Percentiles rank a stretch among this genome's conserved stretches.
phyloP scores from a whole-genome alignment of 306 rosid genomes.

The Delonix regia region DNA sequence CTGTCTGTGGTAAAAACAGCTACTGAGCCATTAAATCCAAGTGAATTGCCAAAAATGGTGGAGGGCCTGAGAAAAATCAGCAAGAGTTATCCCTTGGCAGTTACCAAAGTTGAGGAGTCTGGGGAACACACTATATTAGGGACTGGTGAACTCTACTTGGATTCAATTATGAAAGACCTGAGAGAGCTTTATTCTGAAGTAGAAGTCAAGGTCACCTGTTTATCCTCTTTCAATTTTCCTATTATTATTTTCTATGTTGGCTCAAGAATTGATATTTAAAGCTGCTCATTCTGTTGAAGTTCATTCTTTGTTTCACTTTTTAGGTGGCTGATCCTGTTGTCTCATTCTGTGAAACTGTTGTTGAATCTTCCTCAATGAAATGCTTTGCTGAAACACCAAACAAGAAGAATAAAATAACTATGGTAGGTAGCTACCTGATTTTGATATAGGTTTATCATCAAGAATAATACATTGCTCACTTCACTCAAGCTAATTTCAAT shows the following conservation, averaged over 20 bases:
- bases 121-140: conserved; percentile 98
- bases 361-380: conserved; percentile 98
- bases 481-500: conserved; percentile 14
- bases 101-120: conserved; percentile 97
- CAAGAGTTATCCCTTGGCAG: conserved; percentile 97
- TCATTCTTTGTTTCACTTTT: conserved; percentile 36
- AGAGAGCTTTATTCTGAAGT: conserved; percentile 99
- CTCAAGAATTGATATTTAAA: conserved; percentile 17
- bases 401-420: conserved; percentile 98
- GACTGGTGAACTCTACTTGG: conserved; percentile 96
- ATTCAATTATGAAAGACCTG: conserved; percentile 98
- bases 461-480: background rate
- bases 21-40: conserved; percentile 95
- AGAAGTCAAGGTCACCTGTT: conserved; percentile 80
- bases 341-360: conserved; percentile 97
- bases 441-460: conserved; percentile 11
- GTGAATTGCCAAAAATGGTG: conserved; percentile 98
- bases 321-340: conserved; percentile 99
- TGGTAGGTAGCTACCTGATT: conserved; percentile 56
- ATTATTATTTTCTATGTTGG: background rate
- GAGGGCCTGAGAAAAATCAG: conserved; percentile 99
- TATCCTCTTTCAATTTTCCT: background rate
- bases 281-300: conserved; percentile 31
- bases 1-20: conserved; percentile 98
- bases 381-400: conserved; percentile 99